A percentile compares a stretch with the other conserved stretches of the same genome.
phyloP scores from a whole-genome alignment of 495 filamentous ascomycete species.

The Astrothelium subdiscretum region DNA sequence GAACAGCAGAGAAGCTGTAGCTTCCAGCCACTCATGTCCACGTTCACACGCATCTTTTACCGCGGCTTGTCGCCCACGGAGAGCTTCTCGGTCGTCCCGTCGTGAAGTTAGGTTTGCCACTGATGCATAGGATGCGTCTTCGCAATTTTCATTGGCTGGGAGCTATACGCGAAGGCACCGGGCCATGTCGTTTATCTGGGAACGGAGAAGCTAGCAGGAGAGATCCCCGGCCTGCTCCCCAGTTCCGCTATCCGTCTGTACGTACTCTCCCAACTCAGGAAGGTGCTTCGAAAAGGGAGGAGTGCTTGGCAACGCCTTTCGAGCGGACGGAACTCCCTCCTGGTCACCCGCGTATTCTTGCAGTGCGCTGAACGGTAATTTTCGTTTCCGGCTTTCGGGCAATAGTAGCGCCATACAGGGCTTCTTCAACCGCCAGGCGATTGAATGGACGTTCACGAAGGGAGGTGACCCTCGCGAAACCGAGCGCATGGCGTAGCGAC shows the following conservation, averaged over 20 bases:
- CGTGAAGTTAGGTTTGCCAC: background rate
- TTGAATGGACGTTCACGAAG: background rate
- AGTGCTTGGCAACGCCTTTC: background rate
- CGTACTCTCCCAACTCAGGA: background rate
- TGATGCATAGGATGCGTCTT: background rate
- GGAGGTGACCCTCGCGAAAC: background rate
- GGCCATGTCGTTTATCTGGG: conserved; percentile 1
- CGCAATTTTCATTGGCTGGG: background rate
- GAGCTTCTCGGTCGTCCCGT: background rate
- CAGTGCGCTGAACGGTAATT: background rate
- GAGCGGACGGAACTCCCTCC: background rate
- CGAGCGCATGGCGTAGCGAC: background rate
- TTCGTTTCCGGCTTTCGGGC: background rate
- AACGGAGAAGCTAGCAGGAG: background rate
- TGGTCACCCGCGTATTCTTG: background rate
- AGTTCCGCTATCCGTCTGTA: background rate
- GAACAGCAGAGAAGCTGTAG: background rate
- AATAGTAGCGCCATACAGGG: too few species aligned
- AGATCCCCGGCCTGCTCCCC: background rate
- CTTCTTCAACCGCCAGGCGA: too few species aligned
- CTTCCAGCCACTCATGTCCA: background rate
- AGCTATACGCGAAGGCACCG: background rate
- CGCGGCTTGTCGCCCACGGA: background rate
- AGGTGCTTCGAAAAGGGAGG: background rate
- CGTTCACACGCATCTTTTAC: background rate